Conservation (phyloP, 768 basidiomycete genomes). For the Pisolithus marmoratus region DNA sequence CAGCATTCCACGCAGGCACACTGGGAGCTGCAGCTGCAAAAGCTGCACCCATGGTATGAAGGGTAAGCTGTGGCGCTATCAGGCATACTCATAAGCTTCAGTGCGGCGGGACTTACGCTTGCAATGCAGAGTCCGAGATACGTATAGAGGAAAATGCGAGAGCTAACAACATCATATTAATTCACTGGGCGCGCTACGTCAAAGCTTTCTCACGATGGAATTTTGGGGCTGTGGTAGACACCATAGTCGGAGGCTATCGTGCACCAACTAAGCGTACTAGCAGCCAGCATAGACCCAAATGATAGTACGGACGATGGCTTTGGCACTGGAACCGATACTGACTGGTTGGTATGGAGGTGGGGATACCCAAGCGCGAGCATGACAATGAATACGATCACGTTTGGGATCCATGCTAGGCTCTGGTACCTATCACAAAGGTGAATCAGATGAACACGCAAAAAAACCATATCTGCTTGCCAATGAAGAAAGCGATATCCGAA, state of each 20-base stretch:
- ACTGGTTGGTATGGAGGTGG: conserved; percentile 43
- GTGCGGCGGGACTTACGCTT: conserved; percentile 26
- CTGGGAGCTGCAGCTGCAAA: conserved; percentile 38
- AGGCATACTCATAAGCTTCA: not conserved
- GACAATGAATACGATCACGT: conserved; percentile 60
- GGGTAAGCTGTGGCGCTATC: conserved; percentile 25
- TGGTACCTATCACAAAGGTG: conserved; percentile 51
- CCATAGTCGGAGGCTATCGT: conserved; percentile 44
- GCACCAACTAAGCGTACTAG: conserved; percentile 40
- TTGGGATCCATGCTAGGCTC: conserved; percentile 71
- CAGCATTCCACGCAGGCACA: conserved; percentile 35
- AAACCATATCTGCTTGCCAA: conserved; percentile 29
- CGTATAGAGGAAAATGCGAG: conserved; percentile 38
- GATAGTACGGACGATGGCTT: conserved; percentile 33
- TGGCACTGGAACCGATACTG: conserved; percentile 30
- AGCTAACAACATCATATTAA: conserved; percentile 16
- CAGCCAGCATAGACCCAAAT: conserved; percentile 39
- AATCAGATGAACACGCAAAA: not conserved
- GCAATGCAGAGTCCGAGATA: conserved; percentile 41
- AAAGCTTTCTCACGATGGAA: conserved; percentile 44
- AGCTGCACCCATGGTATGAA: conserved; percentile 40
- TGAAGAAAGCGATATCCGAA: conserved; percentile 60
- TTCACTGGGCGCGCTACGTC: not conserved
- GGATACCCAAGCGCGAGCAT: conserved; percentile 66
- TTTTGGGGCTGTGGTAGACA: conserved; percentile 45